phyloP scores from a whole-genome alignment of 768 basidiomycete species.

The Mycena belliarum region DNA sequence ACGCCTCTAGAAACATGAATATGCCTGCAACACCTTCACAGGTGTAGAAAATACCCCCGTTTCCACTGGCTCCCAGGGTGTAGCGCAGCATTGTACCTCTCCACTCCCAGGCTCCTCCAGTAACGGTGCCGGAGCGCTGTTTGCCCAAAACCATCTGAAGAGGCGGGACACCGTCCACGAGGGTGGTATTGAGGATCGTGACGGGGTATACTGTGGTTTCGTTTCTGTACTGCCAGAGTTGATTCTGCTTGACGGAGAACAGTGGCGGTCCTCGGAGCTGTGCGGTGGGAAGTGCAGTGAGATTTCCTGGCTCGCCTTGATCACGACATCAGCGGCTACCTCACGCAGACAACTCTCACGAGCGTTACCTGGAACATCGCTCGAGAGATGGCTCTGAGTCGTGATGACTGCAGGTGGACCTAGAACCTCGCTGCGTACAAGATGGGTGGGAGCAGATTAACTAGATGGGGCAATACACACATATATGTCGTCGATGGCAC shows the following conservation, averaged over 20 bases:
- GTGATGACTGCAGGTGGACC: slow-evolving; percentile 26
- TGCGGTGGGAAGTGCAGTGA: slow-evolving; percentile 40
- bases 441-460: neutral
- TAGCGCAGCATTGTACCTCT: slow-evolving; percentile 56
- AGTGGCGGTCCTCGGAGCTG: slow-evolving; percentile 37
- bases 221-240: slow-evolving; percentile 57
- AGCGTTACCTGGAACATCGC: slow-evolving; percentile 33
- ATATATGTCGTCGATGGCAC: slow-evolving; percentile 46
- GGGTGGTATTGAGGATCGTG: slow-evolving; percentile 54
- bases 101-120: slow-evolving; percentile 55
- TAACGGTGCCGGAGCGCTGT: slow-evolving; percentile 36
- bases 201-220: slow-evolving; percentile 56
- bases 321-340: neutral
- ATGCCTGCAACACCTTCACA: slow-evolving; percentile 43
- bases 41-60: slow-evolving; percentile 46
- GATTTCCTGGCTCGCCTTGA: slow-evolving; percentile 49
- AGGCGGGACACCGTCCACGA: slow-evolving; percentile 38
- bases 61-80: slow-evolving; percentile 40
- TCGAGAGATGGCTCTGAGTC: slow-evolving; percentile 32
- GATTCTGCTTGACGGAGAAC: slow-evolving; percentile 55
- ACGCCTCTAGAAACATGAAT: slow-evolving; percentile 52
- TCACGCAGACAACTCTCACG: neutral
- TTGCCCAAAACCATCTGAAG: slow-evolving; percentile 49
- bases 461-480: slow-evolving; percentile 3
- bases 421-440: slow-evolving; percentile 30